Conservation (phyloP, 306 rosid genomes). For the Ochetophila trinervis region DNA sequence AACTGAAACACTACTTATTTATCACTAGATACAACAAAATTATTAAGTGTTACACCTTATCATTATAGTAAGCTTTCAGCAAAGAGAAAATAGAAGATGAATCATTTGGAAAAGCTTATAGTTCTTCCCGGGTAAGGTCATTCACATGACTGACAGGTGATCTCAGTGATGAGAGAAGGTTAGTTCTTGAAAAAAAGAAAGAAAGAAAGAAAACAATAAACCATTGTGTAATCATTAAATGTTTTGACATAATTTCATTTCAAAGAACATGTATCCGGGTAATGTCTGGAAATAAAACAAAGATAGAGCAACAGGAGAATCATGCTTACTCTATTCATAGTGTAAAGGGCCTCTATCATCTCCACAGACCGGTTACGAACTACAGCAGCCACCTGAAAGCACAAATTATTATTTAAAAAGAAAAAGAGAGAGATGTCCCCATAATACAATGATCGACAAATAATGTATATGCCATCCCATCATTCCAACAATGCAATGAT, state of each 20-base stretch:
- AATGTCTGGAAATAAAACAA: not conserved
- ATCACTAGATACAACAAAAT: no score
- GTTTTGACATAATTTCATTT: not conserved
- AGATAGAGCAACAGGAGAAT: not conserved
- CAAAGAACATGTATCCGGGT: not conserved
- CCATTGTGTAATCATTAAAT: not conserved
- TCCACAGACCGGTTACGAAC: conserved; percentile 66
- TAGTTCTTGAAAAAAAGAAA: not conserved
- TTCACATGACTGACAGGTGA: no score
- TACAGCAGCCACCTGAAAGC: conserved; percentile 65
- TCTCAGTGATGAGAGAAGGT: no score
- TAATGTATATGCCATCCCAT: not conserved
- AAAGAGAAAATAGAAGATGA: no score
- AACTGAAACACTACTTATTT: no score
- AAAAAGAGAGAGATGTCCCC: not conserved
- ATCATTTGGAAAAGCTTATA: no score
- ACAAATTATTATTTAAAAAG: not conserved
- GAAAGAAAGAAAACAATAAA: not conserved
- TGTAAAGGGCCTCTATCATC: conserved; percentile 94
- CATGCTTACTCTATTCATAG: conserved; percentile 67
- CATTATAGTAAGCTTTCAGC: no score
- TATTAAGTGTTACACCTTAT: no score
- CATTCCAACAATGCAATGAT: not conserved
- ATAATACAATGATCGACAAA: not conserved
- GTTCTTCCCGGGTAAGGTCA: no score